Base-by-base conservation (phyloP, 2,329 filamentous ascomycete genomes). In the Akanthomyces uredinophilus region DNA sequence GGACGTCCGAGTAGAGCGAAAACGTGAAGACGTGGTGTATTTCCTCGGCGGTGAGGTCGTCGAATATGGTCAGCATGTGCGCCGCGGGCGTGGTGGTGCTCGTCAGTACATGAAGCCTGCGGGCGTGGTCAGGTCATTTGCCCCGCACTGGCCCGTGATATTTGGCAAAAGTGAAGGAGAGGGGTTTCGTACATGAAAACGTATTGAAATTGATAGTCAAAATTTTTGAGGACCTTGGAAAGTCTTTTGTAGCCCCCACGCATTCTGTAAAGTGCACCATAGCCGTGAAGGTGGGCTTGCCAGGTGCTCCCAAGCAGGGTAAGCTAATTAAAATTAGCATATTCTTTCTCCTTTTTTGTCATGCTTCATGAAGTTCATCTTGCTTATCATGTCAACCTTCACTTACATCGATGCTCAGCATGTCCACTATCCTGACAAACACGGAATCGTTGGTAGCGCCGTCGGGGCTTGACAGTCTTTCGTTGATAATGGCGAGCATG, bases 231-330 rank as follows among this genome's bases (percentile, higher is more conserved):
- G 2, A 14, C n/a, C 35, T 51, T 59, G 44, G 46, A 50, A 13
- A 59, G 56, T 51, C 46, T 43, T 16, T 51, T 59, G n/a, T 59
- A 59, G 46, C 56, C 56, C 16, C 56, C 56, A 20, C 56, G 56
- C 56, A 59, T 32, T 16, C 43, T 59, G n/a, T 50, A 59, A 7
- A 59, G 35, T 2, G 56, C 47, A 14, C 56, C 56, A n/a, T 59
- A 59, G 22, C 56, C 56, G 22, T 51, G 56, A 24, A 59, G 56
- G 56, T 59, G 56, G 22, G 56, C 56, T 47, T 59, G 47, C 56
- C 56, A 59, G 22, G 46, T 50, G 24, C 22, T 59, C n/a, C 56
- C 56, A 16, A 50, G 32, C 22, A 59, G 18, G 2, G 56, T 59
- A 16, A 59, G 56, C 56, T 59, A 14, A 6, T 16, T 3, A 43